These are phyloP conservation scores for Leersia perrieri DNA, from an alignment of 176 grass and related monocot species.

Conservation along the genomic window DNA sequence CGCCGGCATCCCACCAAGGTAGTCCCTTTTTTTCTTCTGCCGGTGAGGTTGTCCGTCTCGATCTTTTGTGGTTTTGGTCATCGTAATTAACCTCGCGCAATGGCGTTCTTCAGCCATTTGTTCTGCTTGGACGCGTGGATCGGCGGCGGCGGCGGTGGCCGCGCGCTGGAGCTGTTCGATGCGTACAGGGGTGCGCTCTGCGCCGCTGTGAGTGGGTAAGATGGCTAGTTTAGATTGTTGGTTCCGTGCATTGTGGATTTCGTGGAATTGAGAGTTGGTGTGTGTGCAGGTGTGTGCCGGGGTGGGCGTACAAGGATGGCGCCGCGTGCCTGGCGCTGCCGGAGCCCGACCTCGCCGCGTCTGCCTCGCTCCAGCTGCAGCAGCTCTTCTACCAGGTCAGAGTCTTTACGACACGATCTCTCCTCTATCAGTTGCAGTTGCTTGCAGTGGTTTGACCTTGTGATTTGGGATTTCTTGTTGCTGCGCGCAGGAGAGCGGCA, in stretches of 20 bases:
- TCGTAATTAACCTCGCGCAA: background rate
- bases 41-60: background rate
- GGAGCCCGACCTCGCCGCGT: conserved; percentile 43
- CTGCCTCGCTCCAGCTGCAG: conserved; percentile 55
- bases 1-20: conserved; percentile 15
- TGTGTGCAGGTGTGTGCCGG: conserved; percentile 54
- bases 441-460: too few species aligned
- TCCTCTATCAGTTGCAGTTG: too few species aligned
- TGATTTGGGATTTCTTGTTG: conserved; percentile 14
- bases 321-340: conserved; percentile 51
- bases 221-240: too few species aligned
- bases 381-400: conserved; percentile 82
- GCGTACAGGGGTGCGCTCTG: conserved; percentile 51
- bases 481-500: conserved; percentile 63
- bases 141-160: background rate
- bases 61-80: background rate
- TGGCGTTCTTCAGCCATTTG: conserved; percentile 28
- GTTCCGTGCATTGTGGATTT: background rate
- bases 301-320: conserved; percentile 65
- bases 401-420: too few species aligned
- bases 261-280: too few species aligned
- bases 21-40: too few species aligned
- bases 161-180: conserved; percentile 38
- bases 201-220: conserved; percentile 50
- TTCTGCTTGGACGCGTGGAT: conserved; percentile 53